These are phyloP conservation scores for Papilionanthe hybrid DNA, from an alignment of 116 monocot species.

Conservation along the genomic window DNA sequence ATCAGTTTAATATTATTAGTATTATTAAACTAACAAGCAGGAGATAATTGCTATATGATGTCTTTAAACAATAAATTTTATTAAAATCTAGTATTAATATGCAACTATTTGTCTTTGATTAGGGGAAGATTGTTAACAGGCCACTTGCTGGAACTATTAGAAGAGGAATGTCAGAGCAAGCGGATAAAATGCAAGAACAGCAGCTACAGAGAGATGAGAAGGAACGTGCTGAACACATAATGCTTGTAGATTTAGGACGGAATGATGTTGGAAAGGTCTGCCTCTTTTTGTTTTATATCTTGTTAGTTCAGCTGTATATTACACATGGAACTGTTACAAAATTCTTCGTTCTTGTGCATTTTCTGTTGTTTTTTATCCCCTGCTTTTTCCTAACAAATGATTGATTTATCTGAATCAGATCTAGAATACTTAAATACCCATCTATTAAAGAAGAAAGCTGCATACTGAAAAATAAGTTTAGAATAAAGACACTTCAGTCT, in stretches of 20 bases:
- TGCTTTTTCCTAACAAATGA: no score
- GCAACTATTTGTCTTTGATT: conserved; percentile 7
- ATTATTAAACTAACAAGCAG: no score
- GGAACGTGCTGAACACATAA: conserved; percentile 93
- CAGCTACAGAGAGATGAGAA: conserved; percentile 79
- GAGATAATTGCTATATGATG: neutral
- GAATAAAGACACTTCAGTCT: no score
- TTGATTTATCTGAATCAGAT: no score
- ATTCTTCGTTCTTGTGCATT: neutral
- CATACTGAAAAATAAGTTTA: no score
- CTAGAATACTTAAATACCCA: no score
- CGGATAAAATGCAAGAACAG: conserved; percentile 59
- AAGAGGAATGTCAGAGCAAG: conserved; percentile 62
- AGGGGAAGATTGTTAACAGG: conserved; percentile 75
- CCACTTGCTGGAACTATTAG: conserved; percentile 88
- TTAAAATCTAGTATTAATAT: neutral
- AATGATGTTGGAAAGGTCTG: conserved; percentile 95
- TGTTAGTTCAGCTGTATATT: neutral
- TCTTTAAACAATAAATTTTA: neutral
- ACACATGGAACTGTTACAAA: neutral
- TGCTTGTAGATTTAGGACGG: conserved; percentile 95
- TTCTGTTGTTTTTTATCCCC: neutral
- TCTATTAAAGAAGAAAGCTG: no score
- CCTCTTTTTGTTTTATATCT: conserved; percentile 1
- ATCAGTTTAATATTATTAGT: no score